These are phyloP conservation scores for Acmispon strigosus DNA, from an alignment of 306 rosid species.

Conservation along the genomic window DNA sequence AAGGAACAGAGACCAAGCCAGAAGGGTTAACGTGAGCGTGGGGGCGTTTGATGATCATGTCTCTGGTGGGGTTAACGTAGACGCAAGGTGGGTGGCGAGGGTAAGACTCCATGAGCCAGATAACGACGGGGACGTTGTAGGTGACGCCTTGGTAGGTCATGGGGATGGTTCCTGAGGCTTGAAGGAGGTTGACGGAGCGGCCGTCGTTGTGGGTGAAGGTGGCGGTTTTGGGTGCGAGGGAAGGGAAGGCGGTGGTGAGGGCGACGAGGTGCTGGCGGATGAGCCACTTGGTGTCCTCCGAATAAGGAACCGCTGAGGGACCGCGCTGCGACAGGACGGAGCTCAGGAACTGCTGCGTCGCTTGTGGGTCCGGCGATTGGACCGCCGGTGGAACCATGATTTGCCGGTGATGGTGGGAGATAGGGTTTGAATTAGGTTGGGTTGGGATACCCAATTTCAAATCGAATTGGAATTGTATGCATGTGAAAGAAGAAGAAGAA, in stretches of 20 bases:
- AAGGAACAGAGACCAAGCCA: constrained; percentile 66
- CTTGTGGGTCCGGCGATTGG: constrained; percentile 38
- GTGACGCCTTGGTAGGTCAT: constrained; percentile 65
- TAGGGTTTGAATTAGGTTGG: constrained; percentile 8
- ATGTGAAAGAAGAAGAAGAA: not conserved
- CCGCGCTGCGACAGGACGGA: constrained; percentile 97
- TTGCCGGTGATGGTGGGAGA: not conserved
- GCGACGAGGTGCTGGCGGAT: constrained; percentile 82
- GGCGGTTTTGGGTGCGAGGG: constrained; percentile 83
- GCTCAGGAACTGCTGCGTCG: constrained; percentile 65
- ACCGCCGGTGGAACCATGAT: constrained; percentile 44
- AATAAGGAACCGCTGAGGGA: constrained; percentile 80
- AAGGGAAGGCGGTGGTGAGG: constrained; percentile 50
- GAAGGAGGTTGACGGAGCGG: constrained; percentile 83
- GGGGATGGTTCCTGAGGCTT: constrained; percentile 85
- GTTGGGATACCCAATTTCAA: too few relatives aligned
- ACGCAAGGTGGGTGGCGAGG: constrained; percentile 88
- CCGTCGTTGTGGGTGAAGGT: constrained; percentile 93
- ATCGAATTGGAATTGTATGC: not conserved
- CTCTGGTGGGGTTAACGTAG: constrained; percentile 88
- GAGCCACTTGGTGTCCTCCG: constrained; percentile 82
- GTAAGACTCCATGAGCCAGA: constrained; percentile 93
- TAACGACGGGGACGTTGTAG: constrained; percentile 80
- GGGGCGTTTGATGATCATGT: constrained; percentile 89
- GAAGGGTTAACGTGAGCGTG: constrained; percentile 78